Evolutionary conservation across 202 grass and related monocot genomes (phyloP).

Genomic region (Digitaria exilis): DNA sequence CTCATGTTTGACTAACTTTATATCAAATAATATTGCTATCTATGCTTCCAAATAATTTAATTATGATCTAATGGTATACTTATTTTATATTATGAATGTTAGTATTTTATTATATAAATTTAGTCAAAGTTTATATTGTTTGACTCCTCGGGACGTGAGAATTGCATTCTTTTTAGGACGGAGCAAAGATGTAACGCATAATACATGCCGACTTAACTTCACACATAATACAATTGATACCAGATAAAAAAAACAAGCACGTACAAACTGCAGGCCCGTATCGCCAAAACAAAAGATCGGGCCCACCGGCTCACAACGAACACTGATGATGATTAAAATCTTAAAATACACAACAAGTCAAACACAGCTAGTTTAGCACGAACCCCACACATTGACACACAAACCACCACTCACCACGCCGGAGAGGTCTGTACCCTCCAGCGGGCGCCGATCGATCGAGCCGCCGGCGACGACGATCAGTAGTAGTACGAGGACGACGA

Average conservation of each 20-base stretch:
- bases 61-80: no score
- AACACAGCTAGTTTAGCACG: neutral
- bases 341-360: neutral
- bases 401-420: conserved; percentile 28
- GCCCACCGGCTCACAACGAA: neutral
- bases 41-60: no score
- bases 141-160: no score
- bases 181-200: no score
- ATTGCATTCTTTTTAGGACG: no score
- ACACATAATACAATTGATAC: neutral
- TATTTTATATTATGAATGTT: no score
- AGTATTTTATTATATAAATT: no score
- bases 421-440: neutral
- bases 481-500: conserved; percentile 64
- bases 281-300: conserved; percentile 13
- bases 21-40: no score
- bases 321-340: neutral
- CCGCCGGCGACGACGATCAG: conserved; percentile 18
- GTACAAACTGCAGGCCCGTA: neutral
- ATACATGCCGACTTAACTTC: conserved; percentile 10
- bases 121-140: no score
- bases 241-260: neutral
- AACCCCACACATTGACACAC: neutral
- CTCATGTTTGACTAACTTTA: no score
- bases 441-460: conserved; percentile 9